phyloP scores from a whole-genome alignment of 129 eudicot species.

The Lonicera japonica region DNA sequence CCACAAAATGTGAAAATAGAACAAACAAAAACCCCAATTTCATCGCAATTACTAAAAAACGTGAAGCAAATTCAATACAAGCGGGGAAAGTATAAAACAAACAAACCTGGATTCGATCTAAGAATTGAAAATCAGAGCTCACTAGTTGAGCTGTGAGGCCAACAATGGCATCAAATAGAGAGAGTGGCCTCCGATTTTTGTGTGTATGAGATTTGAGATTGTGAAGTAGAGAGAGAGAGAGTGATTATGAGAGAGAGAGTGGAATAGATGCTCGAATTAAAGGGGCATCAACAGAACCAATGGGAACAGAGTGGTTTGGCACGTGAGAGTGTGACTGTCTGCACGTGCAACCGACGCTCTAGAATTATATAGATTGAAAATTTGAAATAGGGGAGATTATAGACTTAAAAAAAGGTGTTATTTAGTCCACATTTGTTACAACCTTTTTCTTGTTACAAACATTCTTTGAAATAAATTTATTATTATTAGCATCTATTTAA shows the following conservation, averaged over 20 bases:
- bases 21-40: background rate
- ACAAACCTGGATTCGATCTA: slow-evolving; percentile 23
- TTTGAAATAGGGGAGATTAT: no score
- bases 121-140: slow-evolving; percentile 12
- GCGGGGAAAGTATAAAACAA: background rate
- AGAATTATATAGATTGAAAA: no score
- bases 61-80: background rate
- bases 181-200: background rate
- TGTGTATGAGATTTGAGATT: slow-evolving; percentile 22
- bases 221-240: slow-evolving; percentile 23
- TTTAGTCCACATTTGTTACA: no score
- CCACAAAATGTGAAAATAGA: background rate
- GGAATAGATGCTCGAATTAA: slow-evolving; percentile 12
- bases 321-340: slow-evolving; percentile 15
- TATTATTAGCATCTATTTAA: no score
- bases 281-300: slow-evolving; percentile 5
- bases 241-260: slow-evolving; percentile 22
- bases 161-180: slow-evolving; percentile 7
- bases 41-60: background rate
- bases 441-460: no score
- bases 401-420: no score
- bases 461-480: no score
- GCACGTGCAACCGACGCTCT: slow-evolving; percentile 43
- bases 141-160: slow-evolving; percentile 32
- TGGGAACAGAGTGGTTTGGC: slow-evolving; percentile 15